phyloP scores from a whole-genome alignment of 1,139 yeast species.

The Candida sp. region DNA sequence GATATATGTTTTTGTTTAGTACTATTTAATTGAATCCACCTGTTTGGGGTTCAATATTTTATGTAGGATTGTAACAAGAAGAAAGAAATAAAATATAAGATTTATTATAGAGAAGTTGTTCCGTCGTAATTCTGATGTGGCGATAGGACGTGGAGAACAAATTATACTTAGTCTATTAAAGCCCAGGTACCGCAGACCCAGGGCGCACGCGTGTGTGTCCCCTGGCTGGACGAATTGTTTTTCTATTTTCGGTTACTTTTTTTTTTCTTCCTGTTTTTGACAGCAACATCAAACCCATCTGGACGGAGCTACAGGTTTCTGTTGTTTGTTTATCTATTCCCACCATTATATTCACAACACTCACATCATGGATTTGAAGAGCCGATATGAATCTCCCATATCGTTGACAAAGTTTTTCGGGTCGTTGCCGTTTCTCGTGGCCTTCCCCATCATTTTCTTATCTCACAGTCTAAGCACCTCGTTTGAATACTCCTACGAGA shows the following conservation, averaged over 20 bases:
- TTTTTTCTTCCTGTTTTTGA: neutral
- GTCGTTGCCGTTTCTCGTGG: slow-evolving; percentile 31
- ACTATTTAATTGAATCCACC: neutral
- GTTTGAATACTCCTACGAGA: neutral
- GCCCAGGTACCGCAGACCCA: too few species aligned
- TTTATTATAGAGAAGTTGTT: too few species aligned
- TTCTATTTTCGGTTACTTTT: neutral
- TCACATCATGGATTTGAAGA: neutral
- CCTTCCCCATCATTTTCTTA: slow-evolving; percentile 29
- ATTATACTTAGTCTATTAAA: too few species aligned
- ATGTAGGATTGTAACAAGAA: neutral
- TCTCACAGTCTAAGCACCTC: slow-evolving; percentile 18
- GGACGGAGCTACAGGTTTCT: too few species aligned
- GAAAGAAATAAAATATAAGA: too few species aligned
- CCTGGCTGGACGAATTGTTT: neutral
- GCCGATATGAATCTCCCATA: slow-evolving; percentile 4
- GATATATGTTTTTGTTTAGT: neutral
- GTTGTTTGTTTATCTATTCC: too few species aligned
- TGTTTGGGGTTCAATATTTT: neutral
- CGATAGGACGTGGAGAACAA: too few species aligned
- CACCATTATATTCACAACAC: neutral
- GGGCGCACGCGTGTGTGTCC: too few species aligned
- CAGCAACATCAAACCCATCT: neutral
- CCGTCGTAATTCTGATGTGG: too few species aligned
- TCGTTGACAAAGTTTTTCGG: slow-evolving; percentile 14